Evolutionary conservation across 2,329 filamentous ascomycete species (phyloP), one percentile per base, ranked within the genome.

Genomic region (Chaetomium globosum): DNA sequence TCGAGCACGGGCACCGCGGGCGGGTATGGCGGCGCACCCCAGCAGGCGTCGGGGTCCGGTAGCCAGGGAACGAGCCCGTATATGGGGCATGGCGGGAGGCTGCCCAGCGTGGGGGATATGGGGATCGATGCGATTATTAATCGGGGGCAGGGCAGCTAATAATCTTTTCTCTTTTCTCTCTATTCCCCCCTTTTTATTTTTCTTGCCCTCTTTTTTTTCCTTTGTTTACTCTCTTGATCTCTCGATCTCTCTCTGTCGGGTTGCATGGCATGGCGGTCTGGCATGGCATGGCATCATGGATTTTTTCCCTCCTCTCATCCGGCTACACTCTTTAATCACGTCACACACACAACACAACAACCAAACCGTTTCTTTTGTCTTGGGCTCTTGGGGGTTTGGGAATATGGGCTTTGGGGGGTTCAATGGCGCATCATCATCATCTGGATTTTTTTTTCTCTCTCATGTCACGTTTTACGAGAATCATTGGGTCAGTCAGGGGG

Each of bases 121-220:
- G 84, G 83, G 28, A 87, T 88, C 70, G 82, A 82, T 59, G 78
- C 83, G 59, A 82, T 87, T 65, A 85, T 87, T 70, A 85, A 87
- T 74, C 79, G 83, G 28, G 78, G 81, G 75, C 57, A 58, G 65
- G 63, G 36, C 66, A 70, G 46, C 62, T 65, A 46, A 63, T 57
- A 10, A 10, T 1, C 39, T 19, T 21, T 33, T 54, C 28, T 55
- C 55, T 2, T 46, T 49, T 23, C 13, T 57, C 2, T 9, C 51
- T 52, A 36, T 49, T 7, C 49, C 26, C 23, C 9, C 13, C 10
- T 52, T 54, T 59, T 21, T 54, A 51, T 21, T 4, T 52, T 58
- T 57, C 30, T 52, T n/a, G 26, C 9, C 13, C 4, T 10, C 6
- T 2, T 23, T 43, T 5, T 39, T 23, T 33, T 16, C 49, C 51